A percentile compares a stretch with the other conserved stretches of the same genome.
Evolutionary conservation across 2,329 filamentous ascomycete species (phyloP).

Genomic region (Elsinoe batatas): DNA sequence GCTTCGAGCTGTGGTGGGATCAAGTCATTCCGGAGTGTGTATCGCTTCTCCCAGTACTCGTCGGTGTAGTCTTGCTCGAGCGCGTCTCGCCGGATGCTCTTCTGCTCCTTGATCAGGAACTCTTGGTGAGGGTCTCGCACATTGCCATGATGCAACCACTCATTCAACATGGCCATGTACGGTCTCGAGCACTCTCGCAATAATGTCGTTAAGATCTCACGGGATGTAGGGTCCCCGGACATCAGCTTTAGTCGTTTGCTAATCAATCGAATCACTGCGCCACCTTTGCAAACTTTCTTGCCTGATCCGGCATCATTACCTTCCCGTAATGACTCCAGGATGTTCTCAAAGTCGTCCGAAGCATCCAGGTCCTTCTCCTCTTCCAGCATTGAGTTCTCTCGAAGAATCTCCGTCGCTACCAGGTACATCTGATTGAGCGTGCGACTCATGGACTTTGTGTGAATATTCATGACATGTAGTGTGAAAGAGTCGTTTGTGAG

Average conservation of each 20-base stretch:
- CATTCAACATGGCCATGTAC: conserved; percentile 97
- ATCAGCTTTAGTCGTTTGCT: conserved; percentile 77
- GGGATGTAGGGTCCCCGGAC: conserved; percentile 85
- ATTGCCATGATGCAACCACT: conserved; percentile 93
- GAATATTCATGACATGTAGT: conserved; percentile 82
- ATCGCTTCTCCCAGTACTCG: conserved; percentile 97
- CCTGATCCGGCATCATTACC: conserved; percentile 74
- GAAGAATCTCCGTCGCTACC: conserved; percentile 76
- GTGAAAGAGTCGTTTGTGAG: conserved; percentile 84
- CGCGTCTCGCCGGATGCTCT: conserved; percentile 82
- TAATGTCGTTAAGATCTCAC: conserved; percentile 68
- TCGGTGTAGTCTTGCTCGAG: conserved; percentile 96
- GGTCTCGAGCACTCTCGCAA: conserved; percentile 81
- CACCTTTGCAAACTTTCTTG: conserved; percentile 95
- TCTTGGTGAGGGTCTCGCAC: conserved; percentile 92
- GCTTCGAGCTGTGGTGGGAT: conserved; percentile 84
- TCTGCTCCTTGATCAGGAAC: conserved; percentile 91
- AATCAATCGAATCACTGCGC: conserved; percentile 79
- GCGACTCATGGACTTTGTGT: conserved; percentile 80
- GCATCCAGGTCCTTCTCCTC: conserved; percentile 59
- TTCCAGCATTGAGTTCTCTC: conserved; percentile 77
- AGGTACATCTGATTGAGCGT: conserved; percentile 87
- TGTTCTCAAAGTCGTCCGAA: conserved; percentile 75
- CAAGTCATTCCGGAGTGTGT: conserved; percentile 84
- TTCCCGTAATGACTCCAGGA: conserved; percentile 79